Evolutionary conservation across 192 early-diverging fungal genomes (phyloP).

Genomic region (Coemansia reversa): DNA sequence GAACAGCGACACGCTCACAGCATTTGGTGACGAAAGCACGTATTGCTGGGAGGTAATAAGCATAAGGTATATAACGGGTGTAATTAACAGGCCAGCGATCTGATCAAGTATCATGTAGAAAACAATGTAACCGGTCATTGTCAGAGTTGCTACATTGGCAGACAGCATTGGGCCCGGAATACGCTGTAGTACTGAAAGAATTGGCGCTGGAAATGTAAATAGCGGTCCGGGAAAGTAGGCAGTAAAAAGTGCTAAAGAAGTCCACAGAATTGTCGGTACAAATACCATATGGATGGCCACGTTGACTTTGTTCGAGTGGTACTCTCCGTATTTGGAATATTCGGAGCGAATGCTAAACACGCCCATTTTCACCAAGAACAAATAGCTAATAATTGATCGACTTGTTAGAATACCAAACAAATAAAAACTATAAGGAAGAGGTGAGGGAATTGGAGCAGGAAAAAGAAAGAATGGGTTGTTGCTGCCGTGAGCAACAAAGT

Average conservation of each 20-base stretch:
- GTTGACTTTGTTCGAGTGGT: constrained; percentile 79
- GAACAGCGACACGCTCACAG: constrained; percentile 56
- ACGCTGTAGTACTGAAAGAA: constrained; percentile 34
- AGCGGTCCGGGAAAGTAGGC: constrained; percentile 42
- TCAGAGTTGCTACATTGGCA: constrained; percentile 59
- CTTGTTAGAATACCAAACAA: too few species aligned
- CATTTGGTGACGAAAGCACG: constrained; percentile 48
- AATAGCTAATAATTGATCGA: too few species aligned
- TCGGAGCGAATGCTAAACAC: constrained; percentile 80
- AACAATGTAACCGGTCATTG: constrained; percentile 57
- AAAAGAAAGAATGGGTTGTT: too few species aligned
- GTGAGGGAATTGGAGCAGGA: too few species aligned
- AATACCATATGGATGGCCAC: constrained; percentile 82
- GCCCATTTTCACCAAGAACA: constrained; percentile 3
- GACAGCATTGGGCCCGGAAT: constrained; percentile 42
- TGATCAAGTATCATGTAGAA: constrained; percentile 83
- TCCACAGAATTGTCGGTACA: constrained; percentile 90
- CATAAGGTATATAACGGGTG: constrained; percentile 64
- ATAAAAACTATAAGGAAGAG: too few species aligned
- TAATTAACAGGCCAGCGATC: constrained; percentile 50
- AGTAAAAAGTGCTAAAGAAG: constrained; percentile 63
- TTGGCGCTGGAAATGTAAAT: constrained; percentile 36
- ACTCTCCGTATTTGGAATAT: constrained; percentile 76
- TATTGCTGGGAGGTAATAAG: constrained; percentile 67
- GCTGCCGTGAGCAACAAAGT: too few species aligned